Conservation (phyloP, 768 basidiomycete species). For the Fomitopsis pulvina region DNA sequence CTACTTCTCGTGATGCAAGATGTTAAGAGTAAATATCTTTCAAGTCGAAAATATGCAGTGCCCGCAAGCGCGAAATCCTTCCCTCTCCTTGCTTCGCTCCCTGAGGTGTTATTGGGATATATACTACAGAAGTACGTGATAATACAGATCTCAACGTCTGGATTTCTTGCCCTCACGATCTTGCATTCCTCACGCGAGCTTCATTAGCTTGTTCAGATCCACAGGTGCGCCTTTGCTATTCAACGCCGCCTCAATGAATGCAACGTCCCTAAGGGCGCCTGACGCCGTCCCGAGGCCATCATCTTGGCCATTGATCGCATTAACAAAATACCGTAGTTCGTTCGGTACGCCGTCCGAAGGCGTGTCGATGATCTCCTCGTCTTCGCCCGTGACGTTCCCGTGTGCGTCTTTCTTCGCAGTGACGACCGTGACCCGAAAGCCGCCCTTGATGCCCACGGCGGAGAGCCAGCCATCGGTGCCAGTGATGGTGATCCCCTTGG, state of each 20-base stretch:
- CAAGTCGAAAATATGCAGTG: too few relatives aligned
- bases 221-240: slow-evolving; percentile 56
- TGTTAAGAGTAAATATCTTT: too few relatives aligned
- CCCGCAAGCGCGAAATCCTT: too few relatives aligned
- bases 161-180: background rate
- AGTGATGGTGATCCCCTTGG: slow-evolving; percentile 42
- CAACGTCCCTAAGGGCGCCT: slow-evolving; percentile 66
- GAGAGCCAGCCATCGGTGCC: slow-evolving; percentile 60
- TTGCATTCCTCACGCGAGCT: background rate
- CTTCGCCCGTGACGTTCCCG: slow-evolving; percentile 34
- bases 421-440: slow-evolving; percentile 29
- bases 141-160: background rate
- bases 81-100: too few relatives aligned
- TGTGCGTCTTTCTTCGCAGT: slow-evolving; percentile 26
- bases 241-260: slow-evolving; percentile 72
- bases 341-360: slow-evolving; percentile 44
- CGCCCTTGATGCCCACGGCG: slow-evolving; percentile 27
- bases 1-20: too few relatives aligned
- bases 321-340: slow-evolving; percentile 56
- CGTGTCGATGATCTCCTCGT: slow-evolving; percentile 42
- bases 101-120: too few relatives aligned
- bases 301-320: slow-evolving; percentile 39
- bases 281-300: slow-evolving; percentile 55
- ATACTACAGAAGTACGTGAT: too few relatives aligned
- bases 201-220: slow-evolving; percentile 38